Conservation (phyloP, 2,329 filamentous ascomycete genomes). For the Cytospora piceae region DNA sequence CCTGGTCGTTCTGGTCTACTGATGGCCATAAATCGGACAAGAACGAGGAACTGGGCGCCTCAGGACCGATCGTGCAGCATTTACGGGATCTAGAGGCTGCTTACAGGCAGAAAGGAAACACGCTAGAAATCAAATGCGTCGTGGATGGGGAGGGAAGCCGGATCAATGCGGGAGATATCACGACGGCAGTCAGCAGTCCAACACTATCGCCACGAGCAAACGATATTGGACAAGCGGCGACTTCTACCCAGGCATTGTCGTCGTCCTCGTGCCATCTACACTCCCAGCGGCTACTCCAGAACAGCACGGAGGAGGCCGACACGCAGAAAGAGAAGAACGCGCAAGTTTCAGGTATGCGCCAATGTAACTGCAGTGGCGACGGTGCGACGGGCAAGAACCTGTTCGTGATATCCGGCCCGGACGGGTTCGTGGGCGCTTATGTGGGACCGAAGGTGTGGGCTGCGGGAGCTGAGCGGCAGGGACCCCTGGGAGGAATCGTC, state of each 20-base stretch:
- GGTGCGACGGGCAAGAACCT: slow-evolving; percentile 58
- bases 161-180: slow-evolving; percentile 61
- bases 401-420: slow-evolving; percentile 86
- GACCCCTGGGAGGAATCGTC: slow-evolving; percentile 71
- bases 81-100: slow-evolving; percentile 56
- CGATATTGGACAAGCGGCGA: not conserved
- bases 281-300: slow-evolving; percentile 36
- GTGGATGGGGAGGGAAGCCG: slow-evolving; percentile 78
- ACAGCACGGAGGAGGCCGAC: slow-evolving; percentile 32
- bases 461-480: slow-evolving; percentile 74
- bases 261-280: slow-evolving; percentile 34
- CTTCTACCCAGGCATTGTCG: slow-evolving; percentile 20
- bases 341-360: slow-evolving; percentile 26
- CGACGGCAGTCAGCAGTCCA: slow-evolving; percentile 35
- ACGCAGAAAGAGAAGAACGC: slow-evolving; percentile 29
- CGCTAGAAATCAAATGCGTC: slow-evolving; percentile 69
- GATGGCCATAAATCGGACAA: not conserved
- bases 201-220: not conserved
- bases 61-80: slow-evolving; percentile 61
- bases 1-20: slow-evolving; percentile 41
- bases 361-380: slow-evolving; percentile 15
- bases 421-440: slow-evolving; percentile 82
- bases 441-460: slow-evolving; percentile 81
- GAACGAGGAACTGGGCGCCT: slow-evolving; percentile 33
- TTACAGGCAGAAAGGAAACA: slow-evolving; percentile 56